Evolutionary conservation across 441 rosid genomes (phyloP).

Genomic region (Corymbia citriodora): DNA sequence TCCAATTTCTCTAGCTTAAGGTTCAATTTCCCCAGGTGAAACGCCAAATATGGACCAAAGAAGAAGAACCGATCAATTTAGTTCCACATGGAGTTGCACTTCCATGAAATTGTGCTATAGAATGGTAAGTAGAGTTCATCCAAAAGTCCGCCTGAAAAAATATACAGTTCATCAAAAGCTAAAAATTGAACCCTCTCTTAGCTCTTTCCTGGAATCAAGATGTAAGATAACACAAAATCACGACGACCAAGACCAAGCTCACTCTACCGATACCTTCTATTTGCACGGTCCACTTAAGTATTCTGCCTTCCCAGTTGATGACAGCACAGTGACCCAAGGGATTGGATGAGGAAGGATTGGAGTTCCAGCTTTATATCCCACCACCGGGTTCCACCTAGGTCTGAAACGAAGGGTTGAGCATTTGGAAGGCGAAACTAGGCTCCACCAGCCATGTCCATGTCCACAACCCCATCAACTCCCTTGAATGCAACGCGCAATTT

Average conservation of each 20-base stretch:
- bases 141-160: neutral
- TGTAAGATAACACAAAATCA: neutral
- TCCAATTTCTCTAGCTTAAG: neutral
- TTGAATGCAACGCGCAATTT: conserved; percentile 64
- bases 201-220: neutral
- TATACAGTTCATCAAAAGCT: neutral
- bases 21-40: neutral
- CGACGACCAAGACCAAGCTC: neutral
- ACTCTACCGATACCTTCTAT: neutral
- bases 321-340: neutral
- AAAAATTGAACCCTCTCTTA: neutral
- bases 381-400: neutral
- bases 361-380: neutral
- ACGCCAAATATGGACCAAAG: neutral
- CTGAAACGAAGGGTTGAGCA: neutral
- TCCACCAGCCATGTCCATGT: conserved; percentile 83
- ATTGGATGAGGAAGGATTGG: neutral
- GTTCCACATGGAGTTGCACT: neutral
- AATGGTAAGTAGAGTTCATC: neutral
- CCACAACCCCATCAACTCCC: conserved; percentile 60
- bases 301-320: neutral
- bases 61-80: neutral
- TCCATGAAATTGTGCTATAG: neutral
- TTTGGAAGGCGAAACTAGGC: conserved; percentile 21
- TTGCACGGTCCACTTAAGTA: neutral